A percentile compares a stretch with the other conserved stretches of the same genome.
Conservation (phyloP, 2,329 filamentous ascomycete species). For the Trichoderma sp. region DNA sequence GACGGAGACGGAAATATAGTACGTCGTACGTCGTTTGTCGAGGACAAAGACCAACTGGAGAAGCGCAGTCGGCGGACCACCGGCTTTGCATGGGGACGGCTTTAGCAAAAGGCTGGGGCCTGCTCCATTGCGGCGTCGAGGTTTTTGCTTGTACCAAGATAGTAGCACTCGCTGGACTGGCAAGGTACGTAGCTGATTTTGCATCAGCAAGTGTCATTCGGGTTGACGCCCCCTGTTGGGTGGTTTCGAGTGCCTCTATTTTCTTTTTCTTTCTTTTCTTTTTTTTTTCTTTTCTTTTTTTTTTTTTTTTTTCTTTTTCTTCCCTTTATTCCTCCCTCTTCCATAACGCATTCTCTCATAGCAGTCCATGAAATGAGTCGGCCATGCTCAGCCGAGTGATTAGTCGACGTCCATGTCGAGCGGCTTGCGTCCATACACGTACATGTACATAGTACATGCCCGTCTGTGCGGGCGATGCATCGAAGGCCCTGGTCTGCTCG, state of each 20-base stretch:
- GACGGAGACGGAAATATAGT: background rate
- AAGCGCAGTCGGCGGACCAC: background rate
- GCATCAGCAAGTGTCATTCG: slow-evolving; percentile 10
- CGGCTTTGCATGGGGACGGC: slow-evolving; percentile 5
- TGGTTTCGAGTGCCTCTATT: background rate
- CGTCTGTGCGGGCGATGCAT: background rate
- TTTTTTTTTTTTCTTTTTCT: background rate
- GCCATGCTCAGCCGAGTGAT: background rate
- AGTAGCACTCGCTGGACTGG: background rate
- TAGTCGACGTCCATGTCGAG: background rate
- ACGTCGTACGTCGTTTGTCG: background rate
- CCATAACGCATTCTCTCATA: background rate
- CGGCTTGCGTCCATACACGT: background rate
- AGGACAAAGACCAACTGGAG: background rate
- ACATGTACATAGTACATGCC: background rate
- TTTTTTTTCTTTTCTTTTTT: no score
- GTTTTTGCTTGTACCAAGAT: background rate
- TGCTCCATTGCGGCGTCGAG: slow-evolving; percentile 15
- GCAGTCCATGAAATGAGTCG: background rate
- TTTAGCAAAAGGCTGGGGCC: background rate
- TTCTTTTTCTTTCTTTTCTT: background rate
- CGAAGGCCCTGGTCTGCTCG: background rate
- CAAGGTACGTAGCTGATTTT: background rate
- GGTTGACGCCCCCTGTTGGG: background rate
- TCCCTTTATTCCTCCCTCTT: background rate